Evolutionary conservation across 352 stramenopile species (phyloP), one percentile per base, ranked within the genome.

Genomic region (Pythium volutum): DNA sequence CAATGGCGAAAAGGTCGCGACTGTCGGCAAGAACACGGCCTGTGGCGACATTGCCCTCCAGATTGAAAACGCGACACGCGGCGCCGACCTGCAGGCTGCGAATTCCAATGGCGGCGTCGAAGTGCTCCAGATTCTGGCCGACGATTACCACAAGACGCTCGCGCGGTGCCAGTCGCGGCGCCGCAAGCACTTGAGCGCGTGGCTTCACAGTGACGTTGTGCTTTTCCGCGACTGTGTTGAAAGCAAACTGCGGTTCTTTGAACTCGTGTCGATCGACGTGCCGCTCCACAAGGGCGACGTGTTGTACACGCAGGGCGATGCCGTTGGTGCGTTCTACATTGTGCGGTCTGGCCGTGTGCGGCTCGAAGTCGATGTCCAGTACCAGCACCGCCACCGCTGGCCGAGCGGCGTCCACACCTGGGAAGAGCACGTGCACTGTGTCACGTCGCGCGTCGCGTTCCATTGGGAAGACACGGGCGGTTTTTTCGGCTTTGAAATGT

Each of bases 401-500:
- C 80, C 80, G 0, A 62, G 62, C 25, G 75, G 75, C n/a, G 70
- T 64, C 18, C 75, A 77, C 47, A 48, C 71, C 46, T 89, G 80
- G 80, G 74, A 75, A 36, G 72, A 85, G 22, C 73, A 87, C 25
- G 73, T 83, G 7, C 76, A 85, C 23, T 70, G 76, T 10, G 67
- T 79, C 47, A 80, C 73, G 14, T 75, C 77, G 14, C 77, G 76
- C 42, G 70, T 84, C 1, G 65, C 76, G 22, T 88, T 87, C 56
- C 67, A 79, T 50, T 63, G 64, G 0, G 80, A 88, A 43, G 74
- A 84, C 48, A 42, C 54, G 16, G 71, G 70, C 3, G 75, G 80
- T 0, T 89, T 84, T 59, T 89, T 89, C 51, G 80, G 80, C 11
- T 85, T 81, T 61, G 80, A 89, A 46, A 88, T 87, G 76, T 89